Base-by-base conservation (phyloP, 2,329 filamentous ascomycete genomes). In the Pezicula neosporulosa region DNA sequence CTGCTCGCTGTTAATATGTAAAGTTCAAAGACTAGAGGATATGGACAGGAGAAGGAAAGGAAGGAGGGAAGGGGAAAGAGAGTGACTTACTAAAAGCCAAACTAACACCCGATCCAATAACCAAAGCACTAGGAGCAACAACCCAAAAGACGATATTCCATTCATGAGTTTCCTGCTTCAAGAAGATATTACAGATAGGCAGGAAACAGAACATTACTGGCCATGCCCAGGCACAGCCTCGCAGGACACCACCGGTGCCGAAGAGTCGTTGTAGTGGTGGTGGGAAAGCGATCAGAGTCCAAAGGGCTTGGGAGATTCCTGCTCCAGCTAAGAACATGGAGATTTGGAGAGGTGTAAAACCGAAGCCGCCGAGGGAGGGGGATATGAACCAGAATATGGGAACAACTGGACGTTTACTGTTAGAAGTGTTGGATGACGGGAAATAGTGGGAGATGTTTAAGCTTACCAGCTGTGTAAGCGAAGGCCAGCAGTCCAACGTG, bases 201-300 rank as follows among this genome's bases (percentile, higher is more conserved):
- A 70, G 73, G 10, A 69, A 16, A 1, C 67, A 63, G 64, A 90
- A 85, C 64, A 89, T 85, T 46, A 84, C 62, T 0, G 88, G 87
- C 71, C 87, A 91, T 0, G 64, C 70, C 30, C 63, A 57, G 1
- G 76, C 77, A 63, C 86, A 88, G 8, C 70, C 57, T 5, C 77
- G 76, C 54, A 93, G 70, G 0, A 92, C 72, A 4, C 76, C 78
- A 21, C 82, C 83, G 6, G 87, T 91, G 9, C 88, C 87, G 19
- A 84, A 66, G 18, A 80, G 79, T 35, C 68, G 72, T 62, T 93
- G 88, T 1, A 93, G 66, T 0, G 75, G 66, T 0, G 75, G 71
- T 1, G 89, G 87, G 63, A 93, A 92, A 30, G 78, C 72, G 13
- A 89, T 56, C 0, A 93, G 73, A 2, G 90, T 78, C 87, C 88